These are phyloP conservation scores for Isoetes taiwanensis DNA, from an alignment of 75 land plant species.

Conservation along the genomic window DNA sequence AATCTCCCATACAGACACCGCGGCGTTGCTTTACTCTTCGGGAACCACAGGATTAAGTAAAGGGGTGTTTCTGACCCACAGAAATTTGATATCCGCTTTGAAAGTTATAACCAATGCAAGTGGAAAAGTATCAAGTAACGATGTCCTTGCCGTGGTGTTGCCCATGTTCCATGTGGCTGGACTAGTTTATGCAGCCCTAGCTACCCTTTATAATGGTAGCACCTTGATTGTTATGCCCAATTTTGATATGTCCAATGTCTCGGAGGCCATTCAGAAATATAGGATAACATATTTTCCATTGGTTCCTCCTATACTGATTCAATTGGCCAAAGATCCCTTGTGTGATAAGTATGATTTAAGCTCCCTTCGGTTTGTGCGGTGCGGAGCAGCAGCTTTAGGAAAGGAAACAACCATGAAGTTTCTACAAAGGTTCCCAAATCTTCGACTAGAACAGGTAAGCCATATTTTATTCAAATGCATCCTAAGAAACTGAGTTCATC, in stretches of 20 bases:
- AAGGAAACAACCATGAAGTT: conserved; percentile 70
- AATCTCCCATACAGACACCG: conserved; percentile 36
- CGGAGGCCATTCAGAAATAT: conserved; percentile 39
- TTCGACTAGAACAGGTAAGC: conserved; percentile 36
- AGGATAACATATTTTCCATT: conserved; percentile 47
- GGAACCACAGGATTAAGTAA: conserved; percentile 78
- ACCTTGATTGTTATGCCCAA: conserved; percentile 52
- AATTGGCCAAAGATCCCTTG: conserved; percentile 21
- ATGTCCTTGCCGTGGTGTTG: conserved; percentile 47
- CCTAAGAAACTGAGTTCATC: too few species aligned
- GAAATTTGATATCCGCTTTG: conserved; percentile 28
- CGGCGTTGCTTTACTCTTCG: conserved; percentile 61
- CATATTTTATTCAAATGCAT: too few species aligned
- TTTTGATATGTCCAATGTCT: conserved; percentile 61
- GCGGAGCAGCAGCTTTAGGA: conserved; percentile 78
- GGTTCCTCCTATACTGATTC: conserved; percentile 61
- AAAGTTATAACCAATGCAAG: conserved; percentile 8
- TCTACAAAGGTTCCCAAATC: conserved; percentile 38
- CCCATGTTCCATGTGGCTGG: conserved; percentile 96
- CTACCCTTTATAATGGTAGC: conserved; percentile 34
- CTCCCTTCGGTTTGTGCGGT: conserved; percentile 32
- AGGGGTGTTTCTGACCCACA: conserved; percentile 57
- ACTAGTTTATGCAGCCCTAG: conserved; percentile 38
- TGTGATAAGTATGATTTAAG: conserved; percentile 35
- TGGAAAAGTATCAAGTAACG: too few species aligned